Percentiles rank a stretch among this genome's conserved stretches.
phyloP scores from a whole-genome alignment of 345 rosid species.

The Aquilaria malaccensis region DNA sequence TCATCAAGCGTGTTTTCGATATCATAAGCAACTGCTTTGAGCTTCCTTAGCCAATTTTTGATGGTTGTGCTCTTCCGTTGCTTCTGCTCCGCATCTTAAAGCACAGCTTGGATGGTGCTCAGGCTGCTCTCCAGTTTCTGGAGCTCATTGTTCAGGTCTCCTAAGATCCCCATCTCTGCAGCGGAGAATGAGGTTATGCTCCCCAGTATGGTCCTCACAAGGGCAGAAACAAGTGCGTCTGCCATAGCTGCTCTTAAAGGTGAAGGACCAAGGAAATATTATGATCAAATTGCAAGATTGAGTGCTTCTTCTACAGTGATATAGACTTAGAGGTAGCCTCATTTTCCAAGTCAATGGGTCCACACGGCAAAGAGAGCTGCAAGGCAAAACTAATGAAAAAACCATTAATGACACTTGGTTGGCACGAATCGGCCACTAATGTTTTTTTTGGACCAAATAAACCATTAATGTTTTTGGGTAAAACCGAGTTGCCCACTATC shows the following conservation, averaged over 20 bases:
- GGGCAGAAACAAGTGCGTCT: neutral
- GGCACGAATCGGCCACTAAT: no score
- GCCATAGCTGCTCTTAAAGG: neutral
- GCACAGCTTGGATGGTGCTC: constrained; percentile 7
- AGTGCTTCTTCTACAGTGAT: no score
- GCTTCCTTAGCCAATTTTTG: constrained; percentile 7
- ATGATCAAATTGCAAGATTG: no score
- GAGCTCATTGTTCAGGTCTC: neutral
- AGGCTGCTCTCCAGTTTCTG: neutral
- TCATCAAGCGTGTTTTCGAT: neutral
- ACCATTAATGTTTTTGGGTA: no score
- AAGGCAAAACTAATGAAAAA: no score
- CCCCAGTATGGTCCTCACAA: neutral
- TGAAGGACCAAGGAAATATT: no score
- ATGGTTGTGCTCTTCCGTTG: constrained; percentile 5
- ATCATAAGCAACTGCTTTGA: constrained; percentile 6
- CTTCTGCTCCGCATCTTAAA: constrained; percentile 5
- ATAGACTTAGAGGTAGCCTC: no score
- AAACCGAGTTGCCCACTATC: no score
- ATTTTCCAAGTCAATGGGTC: no score
- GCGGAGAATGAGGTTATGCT: neutral
- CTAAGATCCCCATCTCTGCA: neutral
- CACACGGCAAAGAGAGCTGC: no score
- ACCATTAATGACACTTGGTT: no score
- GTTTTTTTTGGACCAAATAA: no score